A percentile compares a stretch with the other conserved stretches of the same genome.
Conservation (phyloP, 495 filamentous ascomycete species). For the Penicillium ochrochloron region DNA sequence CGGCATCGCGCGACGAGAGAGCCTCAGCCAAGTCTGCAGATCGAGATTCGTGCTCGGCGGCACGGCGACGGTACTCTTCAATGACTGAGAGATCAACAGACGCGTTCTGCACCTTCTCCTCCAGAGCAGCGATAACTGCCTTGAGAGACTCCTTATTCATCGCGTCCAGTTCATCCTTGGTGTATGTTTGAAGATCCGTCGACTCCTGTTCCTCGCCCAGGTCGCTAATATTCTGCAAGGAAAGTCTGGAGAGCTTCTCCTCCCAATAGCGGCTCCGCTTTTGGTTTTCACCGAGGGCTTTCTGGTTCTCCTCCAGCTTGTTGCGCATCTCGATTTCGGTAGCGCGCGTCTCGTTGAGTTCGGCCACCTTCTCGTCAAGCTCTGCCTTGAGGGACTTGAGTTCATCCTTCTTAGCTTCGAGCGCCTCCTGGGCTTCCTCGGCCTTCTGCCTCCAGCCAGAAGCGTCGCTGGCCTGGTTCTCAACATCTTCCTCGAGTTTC, state of each 20-base stretch:
- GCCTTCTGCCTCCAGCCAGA: constrained; percentile 73
- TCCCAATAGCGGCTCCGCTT: constrained; percentile 84
- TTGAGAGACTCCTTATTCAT: constrained; percentile 89
- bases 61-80: constrained; percentile 87
- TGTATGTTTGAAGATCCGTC: constrained; percentile 75
- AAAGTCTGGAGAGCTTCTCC: constrained; percentile 79
- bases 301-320: constrained; percentile 92
- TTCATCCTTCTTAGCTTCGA: constrained; percentile 80
- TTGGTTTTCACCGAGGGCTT: constrained; percentile 83
- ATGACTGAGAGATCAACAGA: constrained; percentile 91
- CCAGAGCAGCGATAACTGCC: constrained; percentile 83
- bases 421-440: constrained; percentile 81
- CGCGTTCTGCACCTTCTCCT: constrained; percentile 89
- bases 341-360: constrained; percentile 87
- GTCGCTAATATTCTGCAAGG: constrained; percentile 78
- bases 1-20: constrained; percentile 74
- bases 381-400: constrained; percentile 79
- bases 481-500: constrained; percentile 73
- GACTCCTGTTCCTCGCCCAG: constrained; percentile 59
- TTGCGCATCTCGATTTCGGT: constrained; percentile 98
- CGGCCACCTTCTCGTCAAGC: constrained; percentile 82
- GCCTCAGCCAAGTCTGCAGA: constrained; percentile 78
- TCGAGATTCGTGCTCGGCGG: constrained; percentile 82
- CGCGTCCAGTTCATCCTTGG: constrained; percentile 87
- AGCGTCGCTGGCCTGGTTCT: constrained; percentile 73